Conservation (phyloP, 2,329 filamentous ascomycete species). For the Fusarium multiceps region DNA sequence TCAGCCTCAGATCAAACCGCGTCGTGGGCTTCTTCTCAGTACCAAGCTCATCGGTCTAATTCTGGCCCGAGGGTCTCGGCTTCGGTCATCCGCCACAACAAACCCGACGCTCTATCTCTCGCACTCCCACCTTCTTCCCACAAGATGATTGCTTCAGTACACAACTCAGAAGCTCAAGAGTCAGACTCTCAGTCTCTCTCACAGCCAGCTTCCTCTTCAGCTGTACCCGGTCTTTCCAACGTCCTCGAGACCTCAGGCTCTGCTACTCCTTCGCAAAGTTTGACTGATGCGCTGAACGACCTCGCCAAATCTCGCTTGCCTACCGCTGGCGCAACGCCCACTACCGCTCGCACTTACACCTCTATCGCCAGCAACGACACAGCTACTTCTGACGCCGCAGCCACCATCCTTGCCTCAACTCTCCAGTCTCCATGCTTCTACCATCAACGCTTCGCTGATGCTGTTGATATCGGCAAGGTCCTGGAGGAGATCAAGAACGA, state of each 20-base stretch:
- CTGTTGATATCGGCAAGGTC: constrained; percentile 93
- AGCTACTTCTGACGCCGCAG: constrained; percentile 24
- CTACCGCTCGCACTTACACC: constrained; percentile 36
- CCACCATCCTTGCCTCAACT: constrained; percentile 51
- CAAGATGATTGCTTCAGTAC: constrained; percentile 64
- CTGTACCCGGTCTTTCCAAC: constrained; percentile 9
- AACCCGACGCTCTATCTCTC: constrained; percentile 72
- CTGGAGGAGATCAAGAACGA: constrained; percentile 92
- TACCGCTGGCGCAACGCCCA: constrained; percentile 38
- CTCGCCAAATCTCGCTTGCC: constrained; percentile 58
- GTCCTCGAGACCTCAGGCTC: constrained; percentile 39
- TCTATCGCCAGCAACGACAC: constrained; percentile 25
- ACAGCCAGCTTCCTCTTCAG: constrained; percentile 9
- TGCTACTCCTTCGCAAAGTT: constrained; percentile 67
- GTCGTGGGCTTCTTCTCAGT: constrained; percentile 43
- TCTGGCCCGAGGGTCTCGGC: constrained; percentile 83
- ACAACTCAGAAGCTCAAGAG: constrained; percentile 51
- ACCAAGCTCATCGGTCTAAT: constrained; percentile 50
- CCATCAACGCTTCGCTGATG: constrained; percentile 95
- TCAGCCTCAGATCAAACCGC: constrained; percentile 13
- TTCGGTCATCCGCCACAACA: constrained; percentile 70
- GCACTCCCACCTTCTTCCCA: constrained; percentile 27
- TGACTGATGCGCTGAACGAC: constrained; percentile 70
- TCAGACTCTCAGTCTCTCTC: constrained; percentile 46
- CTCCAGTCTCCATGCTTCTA: constrained; percentile 97